Evolutionary conservation across 2,329 filamentous ascomycete genomes (phyloP), one percentile per base, ranked within the genome.

Genomic region (Diatrype stigma): DNA sequence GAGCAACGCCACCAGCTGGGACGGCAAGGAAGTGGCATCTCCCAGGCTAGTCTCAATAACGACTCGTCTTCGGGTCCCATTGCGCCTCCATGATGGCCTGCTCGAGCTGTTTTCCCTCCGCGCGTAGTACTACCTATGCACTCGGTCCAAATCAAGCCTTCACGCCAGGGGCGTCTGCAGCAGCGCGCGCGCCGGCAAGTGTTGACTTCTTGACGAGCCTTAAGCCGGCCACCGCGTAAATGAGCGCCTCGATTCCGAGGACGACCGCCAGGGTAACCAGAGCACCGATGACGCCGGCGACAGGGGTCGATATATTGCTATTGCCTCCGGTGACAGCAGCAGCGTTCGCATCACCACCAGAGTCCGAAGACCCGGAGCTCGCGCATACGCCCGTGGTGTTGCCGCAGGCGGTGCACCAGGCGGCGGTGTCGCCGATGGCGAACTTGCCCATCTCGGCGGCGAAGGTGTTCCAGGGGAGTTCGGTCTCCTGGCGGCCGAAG

Each of bases 231-330:
- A 74, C 14, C 16, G 70, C 59, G 60, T 78, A 66, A 42, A 77
- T 62, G 14, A 76, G 62, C 10, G 65, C 73, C 63, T 78, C 70
- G 19, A 76, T 35, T 14, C 69, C 72, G 38, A 79, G 67, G 16
- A 81, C 70, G 11, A 79, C 75, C 10, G 72, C 71, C 5, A 82
- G 67, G 0, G 79, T 80, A 35, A 88, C 75, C 57, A 91, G 68
- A 42, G 90, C 89, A 42, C 89, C 85, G 47, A 95, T 91, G 5
- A 93, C 89, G 47, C 90, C 90, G 0, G 89, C 90, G n/a, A 92
- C 83, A 6, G 82, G 78, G 35, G 77, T 81, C 47, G 85, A 87
- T 26, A 95, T n/a, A n/a, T n/a, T 75, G 8, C 80, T 78, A 47
- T 70, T 66, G n/a, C 10, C 26, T 30, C 63, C 62, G 22, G 60